Evolutionary conservation across 2,329 filamentous ascomycete genomes (phyloP), one percentile per base, ranked within the genome.

Genomic region (Apiospora kogelbergensis): DNA sequence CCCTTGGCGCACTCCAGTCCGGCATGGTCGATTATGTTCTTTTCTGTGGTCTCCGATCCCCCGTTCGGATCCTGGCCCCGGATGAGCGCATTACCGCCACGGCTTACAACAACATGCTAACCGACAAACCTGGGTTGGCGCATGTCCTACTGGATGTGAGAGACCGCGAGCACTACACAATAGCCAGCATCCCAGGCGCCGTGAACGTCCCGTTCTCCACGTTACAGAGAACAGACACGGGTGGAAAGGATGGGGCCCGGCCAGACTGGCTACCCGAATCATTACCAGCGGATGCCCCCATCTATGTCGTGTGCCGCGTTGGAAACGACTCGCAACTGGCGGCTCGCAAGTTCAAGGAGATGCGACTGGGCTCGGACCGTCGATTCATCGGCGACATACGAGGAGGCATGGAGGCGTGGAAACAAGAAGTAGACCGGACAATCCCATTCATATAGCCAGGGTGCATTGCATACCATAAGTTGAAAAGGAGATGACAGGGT

Each of bases 291-390:
- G 80, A 86, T 41, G 82, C 83, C 2, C 86, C 90, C 0, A 89
- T 96, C 26, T 92, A 92, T 70, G 81, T 94, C 0, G 84, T 96
- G 0, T 96, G 93, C 73, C 85, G 92, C 40, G 83, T 92, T 1
- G 93, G 93, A 0, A 93, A 95, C 71, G 93, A 96, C 77, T 95
- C 92, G 13, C 93, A 95, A 76, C 73, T 93, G 24, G 89, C 90
- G 0, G 86, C 89, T 0, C 86, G 83, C 73, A 90, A 88, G 73
- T 81, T 95, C 68, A 90, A 91, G 74, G 87, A 91, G 17, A 75
- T 89, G 60, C 88, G 88, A 0, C 72, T 90, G 2, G 86, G 84
- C 41, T 78, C 80, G 1, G 87, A 87, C 0, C 79, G 82, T 63
- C 84, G 89, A 13, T 88, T 86, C 72, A 87, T 95, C 60, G 88